Percentiles rank a stretch among this genome's conserved stretches.
Conservation (phyloP, 176 grass and related monocot species). For the Carex kokanica region DNA sequence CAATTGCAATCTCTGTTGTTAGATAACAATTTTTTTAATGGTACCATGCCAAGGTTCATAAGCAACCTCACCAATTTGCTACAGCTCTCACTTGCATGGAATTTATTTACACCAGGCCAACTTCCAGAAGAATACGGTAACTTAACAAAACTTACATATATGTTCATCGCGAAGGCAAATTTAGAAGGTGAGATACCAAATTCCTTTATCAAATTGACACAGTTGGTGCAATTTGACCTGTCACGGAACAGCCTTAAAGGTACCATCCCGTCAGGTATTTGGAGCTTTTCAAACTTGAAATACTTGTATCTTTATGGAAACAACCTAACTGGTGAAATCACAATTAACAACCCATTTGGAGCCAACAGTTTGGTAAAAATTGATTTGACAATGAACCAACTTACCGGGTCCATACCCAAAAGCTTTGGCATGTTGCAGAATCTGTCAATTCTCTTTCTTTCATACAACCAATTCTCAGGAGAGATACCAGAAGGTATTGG, state of each 20-base stretch:
- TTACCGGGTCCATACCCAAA: slow-evolving; percentile 54
- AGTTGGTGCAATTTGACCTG: slow-evolving; percentile 37
- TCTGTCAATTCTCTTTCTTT: slow-evolving; percentile 21
- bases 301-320: slow-evolving; percentile 1
- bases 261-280: slow-evolving; percentile 45
- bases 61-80: slow-evolving; percentile 44
- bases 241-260: slow-evolving; percentile 25
- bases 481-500: slow-evolving; percentile 56
- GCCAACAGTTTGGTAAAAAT: slow-evolving; percentile 21
- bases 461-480: slow-evolving; percentile 46
- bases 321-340: slow-evolving; percentile 31
- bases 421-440: slow-evolving; percentile 46
- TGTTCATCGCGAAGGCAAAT: not conserved
- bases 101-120: slow-evolving; percentile 13
- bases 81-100: slow-evolving; percentile 18
- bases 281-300: slow-evolving; percentile 47
- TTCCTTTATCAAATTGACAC: slow-evolving; percentile 31
- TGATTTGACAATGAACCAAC: slow-evolving; percentile 44
- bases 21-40: slow-evolving; percentile 27
- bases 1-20: slow-evolving; percentile 30
- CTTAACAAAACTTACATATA: slow-evolving; percentile 20
- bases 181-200: slow-evolving; percentile 41
- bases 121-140: slow-evolving; percentile 52
- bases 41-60: slow-evolving; percentile 38
- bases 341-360: slow-evolving; percentile 23